These are phyloP conservation scores for Leptodontidium sp. DNA, from an alignment of 2,329 filamentous ascomycete species.

Conservation along the genomic window DNA sequence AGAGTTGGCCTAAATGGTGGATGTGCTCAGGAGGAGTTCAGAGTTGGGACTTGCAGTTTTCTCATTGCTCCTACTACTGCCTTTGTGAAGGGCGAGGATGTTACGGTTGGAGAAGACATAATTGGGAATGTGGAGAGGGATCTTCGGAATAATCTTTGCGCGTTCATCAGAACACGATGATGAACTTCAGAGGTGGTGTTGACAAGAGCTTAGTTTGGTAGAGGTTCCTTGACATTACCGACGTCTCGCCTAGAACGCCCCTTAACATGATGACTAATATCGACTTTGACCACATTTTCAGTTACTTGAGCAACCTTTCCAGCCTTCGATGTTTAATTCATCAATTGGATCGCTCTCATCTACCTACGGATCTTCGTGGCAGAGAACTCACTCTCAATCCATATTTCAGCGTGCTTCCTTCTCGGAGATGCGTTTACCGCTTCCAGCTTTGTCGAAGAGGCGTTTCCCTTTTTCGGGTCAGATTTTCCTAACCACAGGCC, in stretches of 20 bases:
- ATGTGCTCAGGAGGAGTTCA: not conserved
- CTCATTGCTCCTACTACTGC: conserved; percentile 82
- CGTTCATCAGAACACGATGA: conserved; percentile 35
- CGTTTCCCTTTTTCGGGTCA: not conserved
- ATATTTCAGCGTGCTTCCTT: too few species aligned
- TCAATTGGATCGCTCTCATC: too few species aligned
- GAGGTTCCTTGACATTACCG: not conserved
- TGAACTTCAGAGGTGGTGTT: conserved; percentile 3
- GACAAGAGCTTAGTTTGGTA: conserved; percentile 1
- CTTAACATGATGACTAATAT: not conserved
- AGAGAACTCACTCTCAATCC: too few species aligned
- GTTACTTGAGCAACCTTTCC: too few species aligned
- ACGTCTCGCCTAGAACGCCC: not conserved
- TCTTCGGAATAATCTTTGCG: conserved; percentile 31
- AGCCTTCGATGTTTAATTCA: too few species aligned
- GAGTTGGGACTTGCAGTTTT: conserved; percentile 67
- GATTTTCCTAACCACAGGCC: not conserved
- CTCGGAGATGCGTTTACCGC: too few species aligned
- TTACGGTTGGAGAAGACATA: conserved; percentile 38
- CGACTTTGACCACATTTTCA: too few species aligned
- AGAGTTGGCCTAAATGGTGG: not conserved
- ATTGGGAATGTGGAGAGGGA: conserved; percentile 27
- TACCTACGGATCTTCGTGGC: too few species aligned
- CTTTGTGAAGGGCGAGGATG: conserved; percentile 58
- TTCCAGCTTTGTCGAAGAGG: too few species aligned